Evolutionary conservation across 2,329 filamentous ascomycete species (phyloP).

Genomic region (Trichophyton schoenleinii): DNA sequence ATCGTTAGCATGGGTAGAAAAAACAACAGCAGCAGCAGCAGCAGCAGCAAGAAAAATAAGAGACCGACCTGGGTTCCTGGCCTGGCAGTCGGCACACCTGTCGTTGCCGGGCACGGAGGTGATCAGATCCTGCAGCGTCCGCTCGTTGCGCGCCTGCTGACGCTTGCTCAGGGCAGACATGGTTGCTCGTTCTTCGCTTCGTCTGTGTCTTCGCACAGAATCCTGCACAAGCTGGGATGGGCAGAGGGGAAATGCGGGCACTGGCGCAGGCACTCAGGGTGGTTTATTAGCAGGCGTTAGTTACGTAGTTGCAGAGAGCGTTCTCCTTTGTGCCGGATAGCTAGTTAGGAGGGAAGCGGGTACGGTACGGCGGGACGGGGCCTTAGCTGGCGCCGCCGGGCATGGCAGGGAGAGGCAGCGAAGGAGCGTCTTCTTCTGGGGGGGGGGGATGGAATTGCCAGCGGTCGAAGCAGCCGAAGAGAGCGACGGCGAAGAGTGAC

Average conservation of each 20-base stretch:
- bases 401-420: not conserved
- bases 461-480: not conserved
- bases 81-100: slow-evolving; percentile 82
- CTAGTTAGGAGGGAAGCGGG: not conserved
- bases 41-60: not conserved
- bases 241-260: not conserved
- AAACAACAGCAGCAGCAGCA: not conserved
- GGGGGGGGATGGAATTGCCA: not conserved
- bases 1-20: not conserved
- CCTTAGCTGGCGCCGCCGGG: not conserved
- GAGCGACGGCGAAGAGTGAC: not conserved
- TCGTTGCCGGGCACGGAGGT: slow-evolving; percentile 78
- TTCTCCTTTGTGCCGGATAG: not conserved
- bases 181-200: slow-evolving; percentile 37
- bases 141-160: slow-evolving; percentile 95
- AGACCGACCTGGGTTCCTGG: slow-evolving; percentile 73
- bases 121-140: slow-evolving; percentile 76
- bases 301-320: not conserved
- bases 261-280: not conserved
- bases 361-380: not conserved
- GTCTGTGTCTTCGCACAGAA: not conserved
- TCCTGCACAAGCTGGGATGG: not conserved
- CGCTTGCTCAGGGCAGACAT: slow-evolving; percentile 74
- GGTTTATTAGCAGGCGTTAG: too few species aligned
- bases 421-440: not conserved